Evolutionary conservation across 1,284 basidiomycete species (phyloP).

Genomic region (Singerocomus inundabilis): DNA sequence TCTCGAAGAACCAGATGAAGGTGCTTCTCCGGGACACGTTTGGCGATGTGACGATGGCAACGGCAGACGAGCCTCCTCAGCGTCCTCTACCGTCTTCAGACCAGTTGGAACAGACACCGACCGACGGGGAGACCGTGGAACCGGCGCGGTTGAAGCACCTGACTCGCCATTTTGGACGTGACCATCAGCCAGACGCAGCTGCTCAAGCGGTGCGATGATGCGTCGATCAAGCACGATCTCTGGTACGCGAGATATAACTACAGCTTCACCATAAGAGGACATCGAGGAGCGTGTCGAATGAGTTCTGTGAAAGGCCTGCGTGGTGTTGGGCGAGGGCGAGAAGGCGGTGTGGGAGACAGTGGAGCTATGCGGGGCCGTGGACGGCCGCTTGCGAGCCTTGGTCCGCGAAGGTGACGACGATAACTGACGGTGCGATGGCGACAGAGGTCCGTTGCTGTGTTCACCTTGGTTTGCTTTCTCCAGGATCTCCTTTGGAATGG

Average conservation of each 20-base stretch:
- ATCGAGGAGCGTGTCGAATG: conserved; percentile 53
- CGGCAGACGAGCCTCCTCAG: conserved; percentile 5
- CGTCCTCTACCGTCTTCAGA: conserved; percentile 3
- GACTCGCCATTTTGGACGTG: conserved; percentile 8
- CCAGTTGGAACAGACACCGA: conserved; percentile 20
- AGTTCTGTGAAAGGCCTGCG: conserved; percentile 47
- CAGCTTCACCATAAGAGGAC: conserved; percentile 51
- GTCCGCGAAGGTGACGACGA: conserved; percentile 7
- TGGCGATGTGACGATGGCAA: conserved; percentile 11
- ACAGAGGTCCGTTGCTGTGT: conserved; percentile 22
- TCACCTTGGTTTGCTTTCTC: conserved; percentile 8
- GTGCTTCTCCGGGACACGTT: conserved; percentile 8
- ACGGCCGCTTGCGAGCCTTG: conserved; percentile 1
- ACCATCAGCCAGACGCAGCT: conserved; percentile 35
- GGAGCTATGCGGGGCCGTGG: conserved; percentile 18
- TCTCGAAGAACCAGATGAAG: conserved; percentile 7
- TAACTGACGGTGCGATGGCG: neutral
- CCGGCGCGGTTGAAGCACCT: neutral
- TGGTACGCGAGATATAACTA: conserved; percentile 39
- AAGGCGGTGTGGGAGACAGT: conserved; percentile 43
- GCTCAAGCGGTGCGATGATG: conserved; percentile 53
- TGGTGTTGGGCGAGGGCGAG: conserved; percentile 55
- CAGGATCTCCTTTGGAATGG: conserved; percentile 47
- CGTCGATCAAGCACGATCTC: conserved; percentile 36
- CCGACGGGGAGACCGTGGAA: conserved; percentile 17